A percentile compares a stretch with the other conserved stretches of the same genome.
Evolutionary conservation across 192 early-diverging fungal species (phyloP).

Genomic region (Backusella australiensis): DNA sequence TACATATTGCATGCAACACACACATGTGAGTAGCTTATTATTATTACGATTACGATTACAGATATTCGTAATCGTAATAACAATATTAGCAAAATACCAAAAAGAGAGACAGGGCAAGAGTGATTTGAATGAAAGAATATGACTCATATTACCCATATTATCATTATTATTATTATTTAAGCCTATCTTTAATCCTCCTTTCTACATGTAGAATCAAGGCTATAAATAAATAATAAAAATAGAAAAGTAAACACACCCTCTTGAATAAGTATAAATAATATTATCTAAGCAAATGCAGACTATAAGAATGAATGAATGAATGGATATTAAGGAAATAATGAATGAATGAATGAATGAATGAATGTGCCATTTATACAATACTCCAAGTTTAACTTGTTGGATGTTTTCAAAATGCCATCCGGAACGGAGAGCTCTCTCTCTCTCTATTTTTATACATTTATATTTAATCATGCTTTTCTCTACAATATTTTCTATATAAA

Average conservation of each 20-base stretch:
- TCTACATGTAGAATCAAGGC: too few relatives aligned
- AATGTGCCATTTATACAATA: background rate
- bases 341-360: background rate
- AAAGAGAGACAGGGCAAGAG: too few relatives aligned
- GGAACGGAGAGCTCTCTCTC: background rate
- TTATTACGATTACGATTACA: background rate
- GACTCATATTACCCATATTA: too few relatives aligned
- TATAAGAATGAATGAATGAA: too few relatives aligned
- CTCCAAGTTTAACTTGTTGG: background rate
- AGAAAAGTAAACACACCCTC: background rate
- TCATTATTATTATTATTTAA: too few relatives aligned
- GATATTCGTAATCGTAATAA: too few relatives aligned
- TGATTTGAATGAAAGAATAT: too few relatives aligned
- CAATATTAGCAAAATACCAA: too few relatives aligned
- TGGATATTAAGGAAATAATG: too few relatives aligned
- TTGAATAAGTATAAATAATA: too few relatives aligned
- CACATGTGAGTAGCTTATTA: background rate
- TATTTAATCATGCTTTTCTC: background rate
- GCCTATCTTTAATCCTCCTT: too few relatives aligned
- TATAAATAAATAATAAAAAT: background rate
- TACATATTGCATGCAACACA: slow-evolving; percentile 5
- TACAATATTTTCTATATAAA: background rate
- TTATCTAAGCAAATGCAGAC: too few relatives aligned
- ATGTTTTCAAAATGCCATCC: background rate
- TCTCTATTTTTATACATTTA: background rate